Evolutionary conservation across 305 asterid species (phyloP).

Genomic region (Petunia hybrid): DNA sequence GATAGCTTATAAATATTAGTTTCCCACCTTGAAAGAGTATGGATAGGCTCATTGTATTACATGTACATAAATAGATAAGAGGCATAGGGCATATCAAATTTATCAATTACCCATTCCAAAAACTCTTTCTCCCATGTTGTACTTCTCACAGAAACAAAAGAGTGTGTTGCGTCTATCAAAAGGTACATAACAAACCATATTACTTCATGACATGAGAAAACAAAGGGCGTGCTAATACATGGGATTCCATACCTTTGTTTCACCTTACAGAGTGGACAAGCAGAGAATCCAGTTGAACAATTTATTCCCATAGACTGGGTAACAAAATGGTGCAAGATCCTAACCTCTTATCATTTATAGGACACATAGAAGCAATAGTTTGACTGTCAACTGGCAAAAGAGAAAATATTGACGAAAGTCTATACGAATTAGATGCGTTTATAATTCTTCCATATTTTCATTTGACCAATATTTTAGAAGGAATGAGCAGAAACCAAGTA

Average conservation of each 20-base stretch:
- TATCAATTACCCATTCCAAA: too few relatives aligned
- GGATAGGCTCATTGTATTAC: too few relatives aligned
- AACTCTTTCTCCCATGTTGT: too few relatives aligned
- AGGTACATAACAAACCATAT: neutral
- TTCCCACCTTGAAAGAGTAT: too few relatives aligned
- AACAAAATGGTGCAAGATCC: neutral
- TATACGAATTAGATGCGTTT: neutral
- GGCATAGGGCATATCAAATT: too few relatives aligned
- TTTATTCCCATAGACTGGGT: neutral
- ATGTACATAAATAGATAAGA: too few relatives aligned
- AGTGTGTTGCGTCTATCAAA: neutral
- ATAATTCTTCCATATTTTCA: constrained; percentile 20
- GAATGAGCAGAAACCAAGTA: neutral
- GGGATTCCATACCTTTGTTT: neutral
- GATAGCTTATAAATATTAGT: too few relatives aligned
- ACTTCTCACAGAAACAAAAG: neutral
- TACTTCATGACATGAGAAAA: neutral
- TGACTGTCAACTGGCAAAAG: neutral
- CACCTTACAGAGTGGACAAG: neutral
- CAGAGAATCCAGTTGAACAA: neutral
- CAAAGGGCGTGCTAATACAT: neutral
- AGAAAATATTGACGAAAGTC: neutral
- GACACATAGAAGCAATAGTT: neutral
- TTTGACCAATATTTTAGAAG: neutral
- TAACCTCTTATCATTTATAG: neutral